Conservation (phyloP, 352 stramenopile genomes). For the Pythium coloratum region DNA sequence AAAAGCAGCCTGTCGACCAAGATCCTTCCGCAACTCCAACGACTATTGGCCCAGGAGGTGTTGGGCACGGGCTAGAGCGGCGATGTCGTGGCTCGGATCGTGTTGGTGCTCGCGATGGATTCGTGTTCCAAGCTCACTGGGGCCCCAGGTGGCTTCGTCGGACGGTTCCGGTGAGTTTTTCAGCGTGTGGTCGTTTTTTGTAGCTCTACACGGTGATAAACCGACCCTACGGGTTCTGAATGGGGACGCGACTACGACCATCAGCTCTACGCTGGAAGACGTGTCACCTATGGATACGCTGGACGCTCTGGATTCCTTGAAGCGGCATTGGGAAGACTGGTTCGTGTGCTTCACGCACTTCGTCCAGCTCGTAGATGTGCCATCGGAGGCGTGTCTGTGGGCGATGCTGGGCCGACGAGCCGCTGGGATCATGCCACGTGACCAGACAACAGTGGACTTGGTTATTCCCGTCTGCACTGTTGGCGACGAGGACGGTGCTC, state of each 20-base stretch:
- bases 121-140: neutral
- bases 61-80: constrained; percentile 1
- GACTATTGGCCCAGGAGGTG: constrained; percentile 3
- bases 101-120: constrained; percentile 22
- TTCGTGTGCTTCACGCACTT: constrained; percentile 33
- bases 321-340: neutral
- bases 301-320: neutral
- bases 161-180: constrained; percentile 1
- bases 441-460: constrained; percentile 13
- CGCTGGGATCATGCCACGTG: constrained; percentile 25
- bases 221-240: neutral
- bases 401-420: constrained; percentile 26
- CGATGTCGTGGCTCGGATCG: constrained; percentile 10
- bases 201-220: neutral
- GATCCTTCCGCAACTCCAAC: constrained; percentile 8
- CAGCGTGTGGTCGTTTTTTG: constrained; percentile 14
- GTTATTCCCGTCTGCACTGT: constrained; percentile 24
- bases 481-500: neutral
- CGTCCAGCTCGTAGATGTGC: constrained; percentile 22
- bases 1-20: neutral
- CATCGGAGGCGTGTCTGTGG: constrained; percentile 29
- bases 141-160: neutral
- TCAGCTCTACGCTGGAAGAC: neutral
- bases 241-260: neutral
- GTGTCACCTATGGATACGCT: neutral